A percentile compares a stretch with the other conserved stretches of the same genome.
phyloP scores from a whole-genome alignment of 2,329 filamentous ascomycete species.

The Nemania bipapillata region DNA sequence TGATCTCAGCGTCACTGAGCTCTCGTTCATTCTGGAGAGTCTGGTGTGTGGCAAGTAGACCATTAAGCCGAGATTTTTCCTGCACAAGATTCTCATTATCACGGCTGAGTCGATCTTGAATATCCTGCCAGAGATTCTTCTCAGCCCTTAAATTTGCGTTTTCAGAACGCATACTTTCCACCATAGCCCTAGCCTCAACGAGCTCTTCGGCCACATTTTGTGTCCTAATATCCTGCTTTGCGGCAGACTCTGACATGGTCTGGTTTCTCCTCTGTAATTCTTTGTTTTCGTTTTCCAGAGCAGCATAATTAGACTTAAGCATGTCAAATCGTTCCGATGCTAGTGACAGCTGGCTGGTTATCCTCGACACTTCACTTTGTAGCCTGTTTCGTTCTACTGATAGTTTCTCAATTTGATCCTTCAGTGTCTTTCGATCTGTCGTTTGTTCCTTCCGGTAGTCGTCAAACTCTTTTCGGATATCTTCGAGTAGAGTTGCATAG shows the following conservation, averaged over 20 bases:
- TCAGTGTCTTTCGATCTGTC: constrained; percentile 82
- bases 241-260: constrained; percentile 79
- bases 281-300: constrained; percentile 83
- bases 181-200: constrained; percentile 81
- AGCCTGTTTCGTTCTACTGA: constrained; percentile 83
- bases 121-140: constrained; percentile 92
- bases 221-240: constrained; percentile 87
- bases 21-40: constrained; percentile 92
- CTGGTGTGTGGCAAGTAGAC: constrained; percentile 83
- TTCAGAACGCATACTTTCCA: constrained; percentile 90
- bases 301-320: constrained; percentile 85
- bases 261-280: constrained; percentile 87
- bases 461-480: constrained; percentile 90
- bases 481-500: constrained; percentile 81
- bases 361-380: constrained; percentile 82
- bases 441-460: constrained; percentile 86
- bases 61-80: constrained; percentile 85
- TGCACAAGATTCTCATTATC: constrained; percentile 87
- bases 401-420: constrained; percentile 83
- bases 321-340: constrained; percentile 88
- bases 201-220: constrained; percentile 94
- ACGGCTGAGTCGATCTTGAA: constrained; percentile 86
- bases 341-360: constrained; percentile 82
- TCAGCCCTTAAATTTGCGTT: constrained; percentile 93
- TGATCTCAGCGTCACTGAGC: constrained; percentile 80